Evolutionary conservation across 768 basidiomycete genomes (phyloP).

Genomic region (Gloeophyllum trabeum): DNA sequence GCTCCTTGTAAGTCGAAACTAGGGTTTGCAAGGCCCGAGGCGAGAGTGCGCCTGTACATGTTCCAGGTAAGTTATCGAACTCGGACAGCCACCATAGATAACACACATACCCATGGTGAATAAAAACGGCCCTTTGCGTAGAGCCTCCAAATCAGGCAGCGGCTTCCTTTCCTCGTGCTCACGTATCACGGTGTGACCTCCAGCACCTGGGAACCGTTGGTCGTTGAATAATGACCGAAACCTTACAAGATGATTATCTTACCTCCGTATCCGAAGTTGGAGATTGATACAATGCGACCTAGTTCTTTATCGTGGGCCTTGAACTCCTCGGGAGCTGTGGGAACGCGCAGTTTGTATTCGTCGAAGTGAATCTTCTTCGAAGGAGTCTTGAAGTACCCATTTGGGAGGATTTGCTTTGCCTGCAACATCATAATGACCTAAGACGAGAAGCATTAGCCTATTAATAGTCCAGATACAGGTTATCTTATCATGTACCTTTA

Average conservation of each 20-base stretch:
- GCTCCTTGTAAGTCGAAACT: background rate
- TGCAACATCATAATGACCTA: constrained; percentile 7
- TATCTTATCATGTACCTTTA: too few relatives aligned
- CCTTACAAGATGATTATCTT: background rate
- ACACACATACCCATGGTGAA: background rate
- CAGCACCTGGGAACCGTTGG: background rate
- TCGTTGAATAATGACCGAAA: background rate
- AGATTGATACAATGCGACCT: constrained; percentile 6
- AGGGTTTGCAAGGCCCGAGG: background rate
- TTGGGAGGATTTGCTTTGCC: constrained; percentile 8
- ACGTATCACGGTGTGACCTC: background rate
- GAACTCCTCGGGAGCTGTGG: constrained; percentile 4
- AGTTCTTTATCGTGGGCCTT: background rate
- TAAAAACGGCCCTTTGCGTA: background rate
- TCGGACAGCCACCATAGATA: too few relatives aligned
- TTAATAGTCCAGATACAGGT: too few relatives aligned
- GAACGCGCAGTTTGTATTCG: constrained; percentile 9
- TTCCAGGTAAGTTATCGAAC: too few relatives aligned
- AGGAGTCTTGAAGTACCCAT: constrained; percentile 9
- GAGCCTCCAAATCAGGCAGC: background rate
- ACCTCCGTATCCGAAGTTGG: constrained; percentile 8
- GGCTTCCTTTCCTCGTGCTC: background rate
- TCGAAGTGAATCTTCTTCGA: constrained; percentile 9
- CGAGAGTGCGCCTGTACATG: too few relatives aligned
- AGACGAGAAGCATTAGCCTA: too few relatives aligned